These are phyloP conservation scores for Jamesozyma lodderae DNA, from an alignment of 805 yeast species.

Conservation along the genomic window DNA sequence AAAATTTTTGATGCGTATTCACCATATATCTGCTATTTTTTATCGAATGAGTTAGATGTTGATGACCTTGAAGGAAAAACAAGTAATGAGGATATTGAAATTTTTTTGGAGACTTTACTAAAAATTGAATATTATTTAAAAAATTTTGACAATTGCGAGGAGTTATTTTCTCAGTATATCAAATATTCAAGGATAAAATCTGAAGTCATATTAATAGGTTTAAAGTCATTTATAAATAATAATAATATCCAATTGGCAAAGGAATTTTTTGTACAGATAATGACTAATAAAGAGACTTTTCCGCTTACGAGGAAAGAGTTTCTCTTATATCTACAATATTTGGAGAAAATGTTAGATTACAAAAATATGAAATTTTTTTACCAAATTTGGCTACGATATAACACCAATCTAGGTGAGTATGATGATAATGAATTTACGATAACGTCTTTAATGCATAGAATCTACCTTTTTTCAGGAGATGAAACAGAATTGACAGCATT, in stretches of 20 bases:
- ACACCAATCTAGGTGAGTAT: neutral
- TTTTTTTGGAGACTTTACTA: slow-evolving; percentile 14
- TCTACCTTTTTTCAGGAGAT: slow-evolving; percentile 9
- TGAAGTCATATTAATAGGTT: slow-evolving; percentile 17
- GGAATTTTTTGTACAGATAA: slow-evolving; percentile 25
- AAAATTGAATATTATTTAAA: slow-evolving; percentile 13
- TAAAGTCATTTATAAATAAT: slow-evolving; percentile 22
- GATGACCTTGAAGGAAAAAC: neutral
- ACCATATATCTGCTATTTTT: slow-evolving; percentile 4
- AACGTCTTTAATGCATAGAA: slow-evolving; percentile 16
- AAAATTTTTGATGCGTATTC: slow-evolving; percentile 12
- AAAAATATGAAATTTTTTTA: slow-evolving; percentile 16
- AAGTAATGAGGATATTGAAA: neutral
- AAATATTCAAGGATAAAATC: slow-evolving; percentile 17
- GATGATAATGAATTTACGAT: neutral
- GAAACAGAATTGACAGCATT: slow-evolving; percentile 9
- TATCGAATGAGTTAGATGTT: slow-evolving; percentile 1
- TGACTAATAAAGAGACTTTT: slow-evolving; percentile 25
- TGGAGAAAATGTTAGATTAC: slow-evolving; percentile 14
- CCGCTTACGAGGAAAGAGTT: slow-evolving; percentile 16
- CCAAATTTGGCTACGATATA: slow-evolving; percentile 14
- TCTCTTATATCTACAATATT: slow-evolving; percentile 11
- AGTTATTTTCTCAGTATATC: slow-evolving; percentile 23
- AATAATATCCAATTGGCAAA: slow-evolving; percentile 23
- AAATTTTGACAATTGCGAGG: slow-evolving; percentile 19